phyloP scores from a whole-genome alignment of 371 early-diverging fungal species.

The Nematocida major region DNA sequence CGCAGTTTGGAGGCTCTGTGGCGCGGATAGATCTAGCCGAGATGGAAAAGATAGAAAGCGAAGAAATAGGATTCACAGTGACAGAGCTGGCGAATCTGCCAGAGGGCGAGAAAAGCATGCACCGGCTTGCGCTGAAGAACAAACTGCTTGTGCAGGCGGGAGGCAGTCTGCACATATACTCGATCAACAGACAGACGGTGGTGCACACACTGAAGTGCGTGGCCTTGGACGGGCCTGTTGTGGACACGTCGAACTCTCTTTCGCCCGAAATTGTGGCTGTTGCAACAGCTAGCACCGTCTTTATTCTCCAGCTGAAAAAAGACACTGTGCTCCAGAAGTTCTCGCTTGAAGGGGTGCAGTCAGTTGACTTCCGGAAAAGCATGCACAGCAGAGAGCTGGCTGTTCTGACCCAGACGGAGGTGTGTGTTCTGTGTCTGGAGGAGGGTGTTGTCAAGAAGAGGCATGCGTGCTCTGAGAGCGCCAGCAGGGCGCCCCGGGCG shows the following conservation, averaged over 20 bases:
- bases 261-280: slow-evolving; percentile 31
- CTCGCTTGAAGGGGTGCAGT: neutral
- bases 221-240: neutral
- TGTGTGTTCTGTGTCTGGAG: slow-evolving; percentile 27
- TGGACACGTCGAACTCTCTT: slow-evolving; percentile 19
- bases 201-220: slow-evolving; percentile 20
- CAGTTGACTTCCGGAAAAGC: slow-evolving; percentile 41
- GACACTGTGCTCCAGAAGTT: slow-evolving; percentile 34
- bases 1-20: neutral
- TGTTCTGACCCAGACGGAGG: neutral
- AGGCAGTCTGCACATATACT: neutral
- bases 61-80: neutral
- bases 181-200: neutral
- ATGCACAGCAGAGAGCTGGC: slow-evolving; percentile 13
- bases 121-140: neutral
- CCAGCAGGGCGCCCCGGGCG: neutral
- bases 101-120: neutral
- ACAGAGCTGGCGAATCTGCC: neutral
- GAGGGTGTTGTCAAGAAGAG: slow-evolving; percentile 27
- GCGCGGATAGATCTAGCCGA: neutral
- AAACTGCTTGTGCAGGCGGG: slow-evolving; percentile 10
- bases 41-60: slow-evolving; percentile 5
- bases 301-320: slow-evolving; percentile 31
- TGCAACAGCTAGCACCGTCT: neutral
- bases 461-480: neutral